These are phyloP conservation scores for Allium fistulosum DNA, from an alignment of 106 monocot species.

Conservation along the genomic window DNA sequence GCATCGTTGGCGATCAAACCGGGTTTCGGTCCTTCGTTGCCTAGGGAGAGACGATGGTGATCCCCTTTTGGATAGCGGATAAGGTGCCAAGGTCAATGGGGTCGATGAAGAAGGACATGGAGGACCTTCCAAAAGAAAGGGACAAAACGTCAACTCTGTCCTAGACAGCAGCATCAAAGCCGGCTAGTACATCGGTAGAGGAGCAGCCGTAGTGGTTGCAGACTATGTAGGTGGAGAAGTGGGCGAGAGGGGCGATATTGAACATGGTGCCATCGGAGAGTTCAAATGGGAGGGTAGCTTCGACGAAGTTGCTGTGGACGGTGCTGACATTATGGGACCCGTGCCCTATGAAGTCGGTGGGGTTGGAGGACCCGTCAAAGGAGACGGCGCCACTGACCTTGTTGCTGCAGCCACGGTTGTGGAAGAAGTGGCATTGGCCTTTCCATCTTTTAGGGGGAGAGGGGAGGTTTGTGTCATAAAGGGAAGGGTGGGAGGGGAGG, in stretches of 20 bases:
- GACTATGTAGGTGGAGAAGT: constrained; percentile 32
- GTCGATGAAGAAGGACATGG: constrained; percentile 1
- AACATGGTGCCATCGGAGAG: constrained; percentile 25
- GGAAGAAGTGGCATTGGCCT: constrained; percentile 2
- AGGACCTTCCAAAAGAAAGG: constrained; percentile 4
- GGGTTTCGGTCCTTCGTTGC: background rate
- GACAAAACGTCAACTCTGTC: constrained; percentile 30
- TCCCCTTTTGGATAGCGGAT: constrained; percentile 6
- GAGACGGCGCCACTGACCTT: constrained; percentile 2
- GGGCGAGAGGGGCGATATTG: constrained; percentile 33
- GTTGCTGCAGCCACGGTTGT: constrained; percentile 7
- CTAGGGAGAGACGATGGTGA: constrained; percentile 6
- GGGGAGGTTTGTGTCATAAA: background rate
- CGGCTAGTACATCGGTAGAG: constrained; percentile 2
- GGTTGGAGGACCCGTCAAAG: background rate
- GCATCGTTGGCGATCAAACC: constrained; percentile 14
- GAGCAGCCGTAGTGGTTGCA: background rate
- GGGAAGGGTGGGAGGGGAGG: background rate
- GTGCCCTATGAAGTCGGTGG: constrained; percentile 29
- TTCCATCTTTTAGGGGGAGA: constrained; percentile 5
- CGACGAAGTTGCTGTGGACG: constrained; percentile 15
- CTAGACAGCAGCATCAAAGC: constrained; percentile 16
- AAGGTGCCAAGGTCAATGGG: constrained; percentile 10
- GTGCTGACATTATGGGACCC: constrained; percentile 50
- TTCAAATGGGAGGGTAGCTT: constrained; percentile 15